Evolutionary conservation across 768 basidiomycete species (phyloP).

Genomic region (Kockovaella imperatae): DNA sequence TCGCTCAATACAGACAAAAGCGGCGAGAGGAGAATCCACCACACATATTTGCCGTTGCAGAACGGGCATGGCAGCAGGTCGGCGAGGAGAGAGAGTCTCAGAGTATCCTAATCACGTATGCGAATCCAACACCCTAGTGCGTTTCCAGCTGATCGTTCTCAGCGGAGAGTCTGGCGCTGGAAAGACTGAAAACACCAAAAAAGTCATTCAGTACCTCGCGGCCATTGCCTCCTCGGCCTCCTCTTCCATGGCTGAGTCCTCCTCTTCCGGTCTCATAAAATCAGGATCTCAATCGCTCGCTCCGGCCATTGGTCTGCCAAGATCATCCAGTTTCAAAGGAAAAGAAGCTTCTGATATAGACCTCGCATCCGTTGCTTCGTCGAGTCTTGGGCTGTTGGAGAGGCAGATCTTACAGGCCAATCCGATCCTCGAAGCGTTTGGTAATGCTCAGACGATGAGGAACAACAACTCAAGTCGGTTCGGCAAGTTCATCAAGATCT

Average conservation of each 20-base stretch:
- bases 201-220: constrained; percentile 97
- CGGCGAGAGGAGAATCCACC: constrained; percentile 84
- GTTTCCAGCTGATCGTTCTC: constrained; percentile 4
- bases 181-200: constrained; percentile 96
- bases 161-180: constrained; percentile 98
- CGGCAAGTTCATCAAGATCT: constrained; percentile 87
- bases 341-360: constrained; percentile 44
- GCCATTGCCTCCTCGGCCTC: constrained; percentile 60
- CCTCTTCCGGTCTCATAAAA: constrained; percentile 53
- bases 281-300: constrained; percentile 35
- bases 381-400: constrained; percentile 70
- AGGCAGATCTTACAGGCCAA: constrained; percentile 96
- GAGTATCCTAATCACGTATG: constrained; percentile 94
- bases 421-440: constrained; percentile 93
- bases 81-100: constrained; percentile 94
- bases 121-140: constrained; percentile 17
- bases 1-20: constrained; percentile 63
- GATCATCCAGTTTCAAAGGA: constrained; percentile 57
- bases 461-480: constrained; percentile 99
- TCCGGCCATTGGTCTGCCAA: constrained; percentile 56
- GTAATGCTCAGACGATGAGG: constrained; percentile 94
- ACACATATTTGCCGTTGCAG: constrained; percentile 94
- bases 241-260: constrained; percentile 54
- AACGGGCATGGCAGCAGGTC: constrained; percentile 98
- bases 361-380: constrained; percentile 5